phyloP scores from a whole-genome alignment of 2,329 filamentous ascomycete genomes.

The Ceratocystiopsis sp. region DNA sequence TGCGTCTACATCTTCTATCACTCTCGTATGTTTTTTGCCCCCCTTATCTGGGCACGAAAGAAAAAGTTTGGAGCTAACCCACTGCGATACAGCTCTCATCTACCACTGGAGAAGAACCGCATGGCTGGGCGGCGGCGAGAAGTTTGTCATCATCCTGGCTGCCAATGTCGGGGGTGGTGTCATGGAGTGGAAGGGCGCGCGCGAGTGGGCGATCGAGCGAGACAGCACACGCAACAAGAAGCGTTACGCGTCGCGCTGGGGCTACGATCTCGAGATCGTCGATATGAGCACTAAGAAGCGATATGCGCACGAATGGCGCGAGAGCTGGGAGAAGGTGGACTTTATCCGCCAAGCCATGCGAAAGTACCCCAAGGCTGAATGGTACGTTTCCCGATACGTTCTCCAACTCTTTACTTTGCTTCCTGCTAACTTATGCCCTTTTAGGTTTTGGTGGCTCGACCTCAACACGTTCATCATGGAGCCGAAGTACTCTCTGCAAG shows the following conservation, averaged over 20 bases:
- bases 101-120: conserved; percentile 55
- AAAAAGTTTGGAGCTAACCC: background rate
- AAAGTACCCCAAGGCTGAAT: conserved; percentile 92
- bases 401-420: too few species aligned
- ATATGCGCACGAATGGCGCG: conserved; percentile 96
- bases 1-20: conserved; percentile 51
- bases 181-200: conserved; percentile 96
- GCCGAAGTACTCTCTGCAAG: conserved; percentile 72
- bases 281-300: conserved; percentile 99
- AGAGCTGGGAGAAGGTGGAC: conserved; percentile 99
- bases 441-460: conserved; percentile 99
- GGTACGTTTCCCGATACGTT: conserved; percentile 33
- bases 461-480: conserved; percentile 98
- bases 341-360: conserved; percentile 73
- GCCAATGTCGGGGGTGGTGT: conserved; percentile 93
- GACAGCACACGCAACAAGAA: conserved; percentile 94
- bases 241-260: conserved; percentile 73
- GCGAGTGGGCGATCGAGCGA: conserved; percentile 95
- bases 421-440: conserved; percentile 8
- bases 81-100: conserved; percentile 24
- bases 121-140: conserved; percentile 67
- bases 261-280: conserved; percentile 88
- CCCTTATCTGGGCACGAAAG: too few species aligned
- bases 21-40: conserved; percentile 42
- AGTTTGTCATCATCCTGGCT: conserved; percentile 82